Base-by-base conservation (phyloP, 306 rosid species). In the Fragaria ananassa region DNA sequence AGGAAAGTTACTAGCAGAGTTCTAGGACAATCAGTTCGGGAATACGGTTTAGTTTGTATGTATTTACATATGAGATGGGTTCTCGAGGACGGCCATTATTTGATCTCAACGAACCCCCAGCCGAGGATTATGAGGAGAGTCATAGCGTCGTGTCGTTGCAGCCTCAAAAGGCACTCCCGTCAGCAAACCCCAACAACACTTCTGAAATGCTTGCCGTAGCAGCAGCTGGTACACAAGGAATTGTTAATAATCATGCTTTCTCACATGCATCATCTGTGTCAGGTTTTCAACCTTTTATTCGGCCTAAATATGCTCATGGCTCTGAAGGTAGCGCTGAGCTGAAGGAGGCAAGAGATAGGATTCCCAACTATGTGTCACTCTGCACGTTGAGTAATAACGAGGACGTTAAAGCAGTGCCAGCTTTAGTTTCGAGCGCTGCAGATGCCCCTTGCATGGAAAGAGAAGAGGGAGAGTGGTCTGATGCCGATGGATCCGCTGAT, bases 391-490 rank as follows among this genome's bases (percentile, higher is more conserved):
- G 56, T 75, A 83, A 76, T 78, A 80, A 83, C 41, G 88, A 82
- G 71, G 88, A 78, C 61, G 63, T 68, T 68, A 89, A 80, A 82
- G 85, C 82, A 46, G 83, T 63, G 63, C 77, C 81, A 70, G 69
- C 87, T 46, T 75, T 64, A 29, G 81, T 78, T 76, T 76, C 74
- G 29, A 78, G 77, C 72, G 76, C 78, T 8, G 71, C 81, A 62
- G 82, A 85, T 53, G 85, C 80, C 62, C 85, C 82, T 72, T 72
- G 88, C 71, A 60, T 75, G 17, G 99, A 95, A 70, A 90, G 96
- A 89, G 99, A 95, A 85, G 99, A 95, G 86, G 99, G 99, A 82
- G 99, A 95, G 81, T 95, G 97, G 97, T 92, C 97, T 63, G 97
- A 92, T 71, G 96, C 91, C 18, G 97, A 95, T 83, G 96, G 86